These are phyloP conservation scores for Alnus rubra DNA, from an alignment of 306 rosid species.

Conservation along the genomic window DNA sequence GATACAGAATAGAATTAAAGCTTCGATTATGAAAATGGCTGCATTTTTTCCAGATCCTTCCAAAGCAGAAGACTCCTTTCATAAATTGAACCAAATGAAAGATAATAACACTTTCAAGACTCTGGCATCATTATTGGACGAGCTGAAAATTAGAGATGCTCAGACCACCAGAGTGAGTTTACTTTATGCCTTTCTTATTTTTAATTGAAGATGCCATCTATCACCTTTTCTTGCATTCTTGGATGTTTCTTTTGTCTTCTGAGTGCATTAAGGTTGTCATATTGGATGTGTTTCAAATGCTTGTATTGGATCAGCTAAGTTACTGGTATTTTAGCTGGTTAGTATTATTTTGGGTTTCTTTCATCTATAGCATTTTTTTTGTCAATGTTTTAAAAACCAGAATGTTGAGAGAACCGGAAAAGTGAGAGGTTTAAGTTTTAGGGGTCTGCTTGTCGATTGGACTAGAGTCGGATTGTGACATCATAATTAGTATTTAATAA, in stretches of 20 bases:
- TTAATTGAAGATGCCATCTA: conserved; percentile 15
- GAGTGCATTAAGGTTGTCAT: background rate
- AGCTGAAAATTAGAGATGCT: conserved; percentile 37
- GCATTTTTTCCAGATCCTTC: conserved; percentile 69
- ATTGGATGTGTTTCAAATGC: background rate
- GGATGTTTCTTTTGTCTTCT: background rate
- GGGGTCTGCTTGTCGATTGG: background rate
- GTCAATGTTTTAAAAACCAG: background rate
- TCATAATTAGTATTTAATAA: no score
- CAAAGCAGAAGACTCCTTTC: conserved; percentile 73
- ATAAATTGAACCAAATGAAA: conserved; percentile 65
- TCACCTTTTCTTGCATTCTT: conserved; percentile 5
- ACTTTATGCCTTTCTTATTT: conserved; percentile 17
- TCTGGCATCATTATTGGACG: conserved; percentile 64
- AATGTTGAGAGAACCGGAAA: background rate
- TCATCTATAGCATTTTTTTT: background rate
- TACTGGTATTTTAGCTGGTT: background rate
- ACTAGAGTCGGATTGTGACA: background rate
- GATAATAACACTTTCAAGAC: conserved; percentile 64
- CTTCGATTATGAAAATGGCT: conserved; percentile 59
- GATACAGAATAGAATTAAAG: conserved; percentile 46
- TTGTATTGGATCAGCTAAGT: background rate
- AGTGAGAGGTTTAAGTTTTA: background rate
- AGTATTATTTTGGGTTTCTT: background rate
- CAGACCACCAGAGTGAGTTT: conserved; percentile 57